Evolutionary conservation across 768 basidiomycete species (phyloP), one percentile per base, ranked within the genome.

Genomic region (Goffeauzyma gilvescens): DNA sequence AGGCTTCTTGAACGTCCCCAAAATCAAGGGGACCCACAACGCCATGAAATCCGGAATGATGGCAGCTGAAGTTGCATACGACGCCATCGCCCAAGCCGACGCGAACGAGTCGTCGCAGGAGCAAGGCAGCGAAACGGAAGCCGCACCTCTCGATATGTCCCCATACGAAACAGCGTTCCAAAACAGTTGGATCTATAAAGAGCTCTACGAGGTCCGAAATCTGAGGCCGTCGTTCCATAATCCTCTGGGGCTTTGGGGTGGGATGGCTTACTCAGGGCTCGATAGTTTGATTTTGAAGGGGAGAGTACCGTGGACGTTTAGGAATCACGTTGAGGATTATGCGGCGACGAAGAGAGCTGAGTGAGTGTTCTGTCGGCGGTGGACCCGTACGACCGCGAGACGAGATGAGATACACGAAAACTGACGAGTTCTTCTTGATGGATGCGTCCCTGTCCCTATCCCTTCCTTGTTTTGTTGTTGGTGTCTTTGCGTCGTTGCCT

Each of bases 21-120:
- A 93, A 66, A 96, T 98, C 66, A 96, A 96, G 60, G 90, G 90
- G 12, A 90, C 89, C 0, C 93, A 96, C 60, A 96, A 89, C 46
- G 87, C 90, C 2, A 96, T 98, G 93, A 89, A 96, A 71, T 84
- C 80, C 27, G 93, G 93, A 22, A 95, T 95, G 80, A 70, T 96
- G 15, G 90, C 87, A 22, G 90, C 85, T 1, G 89, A 98, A 60
- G 72, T 81, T 0, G 83, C 83, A 0, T 86, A 70, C 51, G 70
- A 75, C 5, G 72, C 72, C 4, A 65, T 90, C 38, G 42, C 63
- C 9, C 41, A 48, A 38, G 43, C 45, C 21, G 44, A 41, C 18
- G 44, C 38, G 12, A 18, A 30, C 15, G 35, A 42, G 8, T 44
- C 52, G 4, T 35, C 38, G 31, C 20, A 48, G 31, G 37, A 35